Evolutionary conservation across 805 yeast species (phyloP).

Genomic region (Candida ipomoeae): DNA sequence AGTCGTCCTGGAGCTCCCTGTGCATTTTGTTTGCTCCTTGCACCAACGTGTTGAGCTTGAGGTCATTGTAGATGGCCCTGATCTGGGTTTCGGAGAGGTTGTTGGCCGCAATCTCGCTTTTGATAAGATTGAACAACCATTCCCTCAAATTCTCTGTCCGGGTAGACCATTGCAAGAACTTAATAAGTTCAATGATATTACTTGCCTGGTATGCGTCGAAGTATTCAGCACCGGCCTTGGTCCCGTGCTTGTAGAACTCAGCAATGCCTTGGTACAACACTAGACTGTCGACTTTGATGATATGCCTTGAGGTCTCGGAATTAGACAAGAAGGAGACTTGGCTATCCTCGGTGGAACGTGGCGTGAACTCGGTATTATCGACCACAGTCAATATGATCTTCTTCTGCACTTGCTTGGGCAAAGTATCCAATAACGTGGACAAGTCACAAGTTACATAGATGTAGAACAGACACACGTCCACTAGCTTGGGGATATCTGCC

Average conservation of each 20-base stretch:
- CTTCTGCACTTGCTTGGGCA: constrained; percentile 17
- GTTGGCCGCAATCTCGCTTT: constrained; percentile 11
- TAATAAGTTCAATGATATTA: constrained; percentile 32
- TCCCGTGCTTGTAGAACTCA: constrained; percentile 27
- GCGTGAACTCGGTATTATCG: constrained; percentile 37
- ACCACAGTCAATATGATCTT: constrained; percentile 32
- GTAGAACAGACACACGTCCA: constrained; percentile 21
- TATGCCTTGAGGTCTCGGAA: constrained; percentile 18
- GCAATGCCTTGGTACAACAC: constrained; percentile 27
- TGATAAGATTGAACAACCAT: constrained; percentile 20
- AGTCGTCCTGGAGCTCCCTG: constrained; percentile 31
- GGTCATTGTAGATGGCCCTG: constrained; percentile 16
- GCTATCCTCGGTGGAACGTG: constrained; percentile 29
- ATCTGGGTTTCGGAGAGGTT: constrained; percentile 17
- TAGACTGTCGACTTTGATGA: constrained; percentile 31
- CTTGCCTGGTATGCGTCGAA: constrained; percentile 29
- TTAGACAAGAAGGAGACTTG: constrained; percentile 20
- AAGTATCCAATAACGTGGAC: constrained; percentile 11
- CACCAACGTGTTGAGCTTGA: constrained; percentile 23
- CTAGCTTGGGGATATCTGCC: constrained; percentile 11
- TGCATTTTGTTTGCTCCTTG: constrained; percentile 31
- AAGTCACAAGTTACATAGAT: constrained; percentile 22
- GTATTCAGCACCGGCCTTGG: constrained; percentile 29
- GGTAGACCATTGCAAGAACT: constrained; percentile 27
- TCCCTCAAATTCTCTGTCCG: constrained; percentile 21